A percentile compares a stretch with the other conserved stretches of the same genome.
phyloP scores from a whole-genome alignment of 2,329 filamentous ascomycete species.

The Diaporthe vaccinii region DNA sequence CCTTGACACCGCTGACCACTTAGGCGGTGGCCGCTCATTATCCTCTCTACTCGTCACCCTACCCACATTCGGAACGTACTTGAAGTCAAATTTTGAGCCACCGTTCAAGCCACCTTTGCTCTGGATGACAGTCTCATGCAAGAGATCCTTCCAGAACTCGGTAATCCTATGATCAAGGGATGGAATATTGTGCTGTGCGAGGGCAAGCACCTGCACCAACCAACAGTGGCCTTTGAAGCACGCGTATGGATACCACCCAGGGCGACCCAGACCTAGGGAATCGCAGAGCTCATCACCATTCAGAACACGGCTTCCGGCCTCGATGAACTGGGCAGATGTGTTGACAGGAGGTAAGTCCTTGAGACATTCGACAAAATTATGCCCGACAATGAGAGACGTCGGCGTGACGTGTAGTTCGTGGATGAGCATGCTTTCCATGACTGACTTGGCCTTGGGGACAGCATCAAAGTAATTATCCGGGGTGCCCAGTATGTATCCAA shows the following conservation, averaged over 20 bases:
- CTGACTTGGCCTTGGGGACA: neutral
- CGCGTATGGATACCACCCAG: neutral
- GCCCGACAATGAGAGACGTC: slow-evolving; percentile 7
- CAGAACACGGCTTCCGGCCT: slow-evolving; percentile 7
- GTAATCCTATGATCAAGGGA: neutral
- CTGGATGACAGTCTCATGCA: neutral
- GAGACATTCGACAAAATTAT: slow-evolving; percentile 11
- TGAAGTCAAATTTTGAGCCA: slow-evolving; percentile 13
- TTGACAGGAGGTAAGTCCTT: slow-evolving; percentile 7
- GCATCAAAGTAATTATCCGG: neutral
- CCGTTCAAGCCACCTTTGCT: slow-evolving; percentile 2
- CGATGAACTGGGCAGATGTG: neutral
- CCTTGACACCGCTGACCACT: neutral
- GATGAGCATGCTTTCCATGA: slow-evolving; percentile 15
- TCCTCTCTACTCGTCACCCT: neutral
- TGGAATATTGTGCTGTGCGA: neutral
- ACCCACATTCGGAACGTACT: neutral
- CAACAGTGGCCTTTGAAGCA: slow-evolving; percentile 18
- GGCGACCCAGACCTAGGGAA: slow-evolving; percentile 2
- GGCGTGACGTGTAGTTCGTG: slow-evolving; percentile 11
- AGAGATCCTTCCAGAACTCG: neutral
- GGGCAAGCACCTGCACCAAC: neutral
- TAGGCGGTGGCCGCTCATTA: neutral
- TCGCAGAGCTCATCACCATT: slow-evolving; percentile 14
- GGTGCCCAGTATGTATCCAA: neutral